Base-by-base conservation (phyloP, 2,329 filamentous ascomycete genomes). In the Claviceps digitariae region DNA sequence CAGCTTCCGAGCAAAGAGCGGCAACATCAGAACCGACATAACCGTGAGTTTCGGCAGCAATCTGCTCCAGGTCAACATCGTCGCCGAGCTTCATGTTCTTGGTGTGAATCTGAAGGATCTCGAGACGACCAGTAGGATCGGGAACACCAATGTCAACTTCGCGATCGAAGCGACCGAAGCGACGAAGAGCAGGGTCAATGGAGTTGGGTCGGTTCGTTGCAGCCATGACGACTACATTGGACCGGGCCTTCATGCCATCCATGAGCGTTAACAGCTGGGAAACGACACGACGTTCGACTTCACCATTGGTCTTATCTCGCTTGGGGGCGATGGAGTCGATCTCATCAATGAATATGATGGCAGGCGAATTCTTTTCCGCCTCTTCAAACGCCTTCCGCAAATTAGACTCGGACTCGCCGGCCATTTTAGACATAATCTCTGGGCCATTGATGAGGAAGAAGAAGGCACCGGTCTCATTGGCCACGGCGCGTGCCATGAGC, bases 341-440 rank as follows among this genome's bases (percentile, higher is more conserved):
- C 69, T 98, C 93, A 67, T 98, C 93, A 61, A 98, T 97, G 78
- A 97, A 98, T 74, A 98, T 97, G 69, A 98, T 97, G 54, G 93
- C 90, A 15, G 93, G 93, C 0, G 91, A 95, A 76, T 97, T 97
- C 84, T 97, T 97, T 78, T 97, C 91, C 45, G 93, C 93, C 76
- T 97, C 93, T 71, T 97, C 93, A 64, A 98, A 98, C n/a, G 93
- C 93, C 75, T 97, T 97, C 64, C 93, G 86, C 61, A 98, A 74
- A 71, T 97, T 97, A 56, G 91, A 97, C 72, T 97, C 93, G 55
- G 93, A 97, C 73, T 98, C 93, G 81, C 93, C 93, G 56, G 93
- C 93, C 93, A 97, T 97, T 82, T 97, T 97, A 55, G 91, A 96
- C 93, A 98, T 97, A 76, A 98, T 97, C 71, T 97, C 93, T 51